phyloP scores from a whole-genome alignment of 768 basidiomycete species.

The Trametes meyenii region DNA sequence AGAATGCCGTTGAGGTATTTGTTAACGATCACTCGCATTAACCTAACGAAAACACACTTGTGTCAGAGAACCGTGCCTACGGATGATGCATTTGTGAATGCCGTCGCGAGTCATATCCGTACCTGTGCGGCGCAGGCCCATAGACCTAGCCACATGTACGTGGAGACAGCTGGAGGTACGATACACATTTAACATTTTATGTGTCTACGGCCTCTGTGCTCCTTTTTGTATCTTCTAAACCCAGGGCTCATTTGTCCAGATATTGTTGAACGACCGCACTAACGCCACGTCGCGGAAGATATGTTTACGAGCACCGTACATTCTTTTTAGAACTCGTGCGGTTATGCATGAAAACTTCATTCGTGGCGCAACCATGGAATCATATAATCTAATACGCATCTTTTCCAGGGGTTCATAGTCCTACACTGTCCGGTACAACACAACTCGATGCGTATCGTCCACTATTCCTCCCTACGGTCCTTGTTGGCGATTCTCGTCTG shows the following conservation, averaged over 20 bases:
- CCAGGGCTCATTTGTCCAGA: too few relatives aligned
- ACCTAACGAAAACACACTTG: not conserved
- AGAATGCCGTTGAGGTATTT: conserved; percentile 34
- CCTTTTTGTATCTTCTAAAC: too few relatives aligned
- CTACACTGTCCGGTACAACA: conserved; percentile 77
- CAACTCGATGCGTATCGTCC: conserved; percentile 88
- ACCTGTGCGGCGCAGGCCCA: conserved; percentile 44
- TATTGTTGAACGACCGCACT: too few relatives aligned
- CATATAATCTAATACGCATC: not conserved
- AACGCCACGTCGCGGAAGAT: too few relatives aligned
- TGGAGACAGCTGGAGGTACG: conserved; percentile 96
- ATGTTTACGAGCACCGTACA: too few relatives aligned
- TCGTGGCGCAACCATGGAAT: not conserved
- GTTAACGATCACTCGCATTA: too few relatives aligned
- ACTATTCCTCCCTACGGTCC: conserved; percentile 82
- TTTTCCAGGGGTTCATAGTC: conserved; percentile 84
- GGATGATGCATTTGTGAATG: conserved; percentile 65
- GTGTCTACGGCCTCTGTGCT: too few relatives aligned
- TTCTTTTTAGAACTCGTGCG: too few relatives aligned
- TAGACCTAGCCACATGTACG: conserved; percentile 62
- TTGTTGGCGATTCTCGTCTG: conserved; percentile 86
- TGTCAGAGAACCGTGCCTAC: conserved; percentile 47
- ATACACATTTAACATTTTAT: too few relatives aligned
- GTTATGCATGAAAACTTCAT: too few relatives aligned
- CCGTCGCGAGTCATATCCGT: conserved; percentile 66